Base-by-base conservation (phyloP, 1,284 basidiomycete genomes). In the Lignosus rhinocerotis region DNA sequence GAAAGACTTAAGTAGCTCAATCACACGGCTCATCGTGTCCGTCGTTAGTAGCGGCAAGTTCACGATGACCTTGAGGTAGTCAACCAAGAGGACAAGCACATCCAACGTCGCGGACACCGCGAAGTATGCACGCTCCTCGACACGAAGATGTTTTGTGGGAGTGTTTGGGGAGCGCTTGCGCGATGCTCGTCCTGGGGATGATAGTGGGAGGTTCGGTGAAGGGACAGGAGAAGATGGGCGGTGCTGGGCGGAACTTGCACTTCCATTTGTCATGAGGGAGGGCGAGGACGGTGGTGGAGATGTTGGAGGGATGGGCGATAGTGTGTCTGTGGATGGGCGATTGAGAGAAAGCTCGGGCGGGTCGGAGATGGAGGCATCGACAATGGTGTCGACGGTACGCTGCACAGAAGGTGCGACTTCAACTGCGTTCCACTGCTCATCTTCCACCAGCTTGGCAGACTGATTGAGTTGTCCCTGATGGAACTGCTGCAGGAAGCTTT, bases 1-100 rank as follows among this genome's bases (percentile, higher is more conserved):
- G 81, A 98, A 99, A 33, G 93, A 88, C 76, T 97, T 98, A 62
- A 99, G 78, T 69, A 97, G 96, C 73, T 99, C 97, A 66, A 99
- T 93, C 14, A 96, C 84, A 42, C 94, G 86, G 58, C 88, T 86
- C 92, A 99, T 97, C 31, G 90, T 87, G 71, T 99, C 97, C 53
- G 93, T 97, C 43, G 93, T 95, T 49, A 98, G 81, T 71, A 92
- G 82, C 31, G 92, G 84, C 63, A 98, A 77, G 70, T 96, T 98
- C 69, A 96, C 83, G 59, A 98, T 88, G 48, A 98, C 82, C 61
- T 86, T 85, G 58, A 98, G 78, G 73, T 99, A 99, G 71, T 98
- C 95, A 45, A 86, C 72, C 14, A 98, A 76, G 5, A 96, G 78
- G 1, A 81, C 79, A 16, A 99, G 77, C 17, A 89, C 88, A 59